These are phyloP conservation scores for Proteromonas lacertae DNA, from an alignment of 352 stramenopile genomes.

Conservation along the genomic window DNA sequence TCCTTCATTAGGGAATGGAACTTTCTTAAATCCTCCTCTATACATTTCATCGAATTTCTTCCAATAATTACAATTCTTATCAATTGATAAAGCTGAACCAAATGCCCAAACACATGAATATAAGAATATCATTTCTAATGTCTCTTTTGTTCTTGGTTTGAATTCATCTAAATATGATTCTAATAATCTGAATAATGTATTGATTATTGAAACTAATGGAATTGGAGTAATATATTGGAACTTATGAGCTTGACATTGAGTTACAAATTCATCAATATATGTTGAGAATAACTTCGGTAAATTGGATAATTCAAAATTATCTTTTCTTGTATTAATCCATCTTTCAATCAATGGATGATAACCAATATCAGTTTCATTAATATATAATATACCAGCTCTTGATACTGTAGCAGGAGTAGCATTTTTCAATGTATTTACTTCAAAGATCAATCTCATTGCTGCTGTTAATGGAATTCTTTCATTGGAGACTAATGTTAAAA, in stretches of 20 bases:
- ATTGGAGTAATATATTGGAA: conserved; percentile 15
- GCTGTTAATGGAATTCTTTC: conserved; percentile 34
- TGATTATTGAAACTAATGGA: conserved; percentile 20
- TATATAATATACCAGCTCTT: conserved; percentile 14
- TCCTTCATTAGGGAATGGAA: conserved; percentile 29
- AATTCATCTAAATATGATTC: too few species aligned
- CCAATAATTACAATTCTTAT: conserved; percentile 15
- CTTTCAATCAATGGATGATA: conserved; percentile 13
- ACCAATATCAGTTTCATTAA: conserved; percentile 11
- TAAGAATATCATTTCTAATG: conserved; percentile 48
- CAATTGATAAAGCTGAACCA: conserved; percentile 34
- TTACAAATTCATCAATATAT: too few species aligned
- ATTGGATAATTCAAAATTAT: too few species aligned
- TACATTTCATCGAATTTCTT: conserved; percentile 12
- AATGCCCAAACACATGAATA: conserved; percentile 61
- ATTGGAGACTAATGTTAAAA: conserved; percentile 39
- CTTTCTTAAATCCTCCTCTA: conserved; percentile 17
- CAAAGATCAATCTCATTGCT: conserved; percentile 15
- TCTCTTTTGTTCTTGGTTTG: conserved; percentile 10
- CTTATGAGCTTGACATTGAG: conserved; percentile 11
- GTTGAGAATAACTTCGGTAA: too few species aligned
- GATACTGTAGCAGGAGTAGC: conserved; percentile 12
- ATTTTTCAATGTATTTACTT: conserved; percentile 11
- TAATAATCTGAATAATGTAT: conserved; percentile 11
- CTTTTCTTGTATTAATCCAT: conserved; percentile 8